These are phyloP conservation scores for Penicillium sp. DNA, from an alignment of 2,329 filamentous ascomycete species.

Conservation along the genomic window DNA sequence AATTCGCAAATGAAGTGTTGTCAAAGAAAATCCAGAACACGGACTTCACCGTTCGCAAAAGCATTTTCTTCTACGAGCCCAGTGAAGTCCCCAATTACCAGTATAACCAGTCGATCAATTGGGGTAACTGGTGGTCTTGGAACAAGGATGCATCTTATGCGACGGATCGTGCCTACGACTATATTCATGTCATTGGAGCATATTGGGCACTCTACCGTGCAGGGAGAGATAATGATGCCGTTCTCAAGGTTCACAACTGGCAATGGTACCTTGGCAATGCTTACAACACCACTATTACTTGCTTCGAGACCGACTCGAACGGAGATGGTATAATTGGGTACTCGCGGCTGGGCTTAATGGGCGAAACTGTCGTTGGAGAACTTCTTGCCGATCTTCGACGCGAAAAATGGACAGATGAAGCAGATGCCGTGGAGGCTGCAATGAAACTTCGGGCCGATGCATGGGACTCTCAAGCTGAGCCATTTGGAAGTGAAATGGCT, in stretches of 20 bases:
- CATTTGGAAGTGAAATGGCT: constrained; percentile 65
- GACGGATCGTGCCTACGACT: constrained; percentile 61
- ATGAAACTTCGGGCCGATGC: constrained; percentile 56
- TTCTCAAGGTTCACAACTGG: constrained; percentile 50
- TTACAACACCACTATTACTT: constrained; percentile 51
- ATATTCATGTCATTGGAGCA: constrained; percentile 59
- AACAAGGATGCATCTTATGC: constrained; percentile 51
- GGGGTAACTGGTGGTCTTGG: constrained; percentile 59
- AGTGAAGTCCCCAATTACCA: constrained; percentile 46
- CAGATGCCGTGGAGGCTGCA: constrained; percentile 44
- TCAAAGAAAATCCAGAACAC: constrained; percentile 55
- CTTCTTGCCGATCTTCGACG: constrained; percentile 56
- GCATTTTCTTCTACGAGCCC: constrained; percentile 62
- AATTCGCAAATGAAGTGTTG: constrained; percentile 57
- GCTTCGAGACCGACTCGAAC: constrained; percentile 42
- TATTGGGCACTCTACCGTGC: constrained; percentile 65
- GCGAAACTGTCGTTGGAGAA: constrained; percentile 61
- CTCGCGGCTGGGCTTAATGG: constrained; percentile 54
- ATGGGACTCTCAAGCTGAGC: constrained; percentile 58
- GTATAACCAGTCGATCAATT: constrained; percentile 53
- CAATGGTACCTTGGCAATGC: constrained; percentile 62
- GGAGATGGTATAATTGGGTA: constrained; percentile 38
- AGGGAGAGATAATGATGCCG: constrained; percentile 53
- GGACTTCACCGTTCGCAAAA: constrained; percentile 58
- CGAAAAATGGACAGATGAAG: constrained; percentile 51